Percentiles rank a stretch among this genome's conserved stretches.
Conservation (phyloP, 2,329 filamentous ascomycete genomes). For the Teratosphaeria pseudoeucalypti region DNA sequence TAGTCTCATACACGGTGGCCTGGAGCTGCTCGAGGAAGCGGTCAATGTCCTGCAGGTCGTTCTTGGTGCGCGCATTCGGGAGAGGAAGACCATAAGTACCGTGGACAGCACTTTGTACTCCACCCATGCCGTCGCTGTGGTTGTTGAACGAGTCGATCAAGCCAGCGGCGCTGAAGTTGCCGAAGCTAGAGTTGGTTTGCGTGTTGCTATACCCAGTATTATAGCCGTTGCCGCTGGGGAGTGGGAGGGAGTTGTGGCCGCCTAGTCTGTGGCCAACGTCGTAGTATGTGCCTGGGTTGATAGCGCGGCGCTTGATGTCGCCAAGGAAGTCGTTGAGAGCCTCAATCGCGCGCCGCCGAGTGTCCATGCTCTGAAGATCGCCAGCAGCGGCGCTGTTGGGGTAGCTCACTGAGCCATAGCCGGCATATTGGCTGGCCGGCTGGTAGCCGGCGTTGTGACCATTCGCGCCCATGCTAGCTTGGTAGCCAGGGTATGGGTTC, state of each 20-base stretch:
- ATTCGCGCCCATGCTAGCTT: constrained; percentile 16
- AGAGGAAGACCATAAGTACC: constrained; percentile 82
- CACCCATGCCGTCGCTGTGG: constrained; percentile 35
- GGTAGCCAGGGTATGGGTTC: constrained; percentile 23
- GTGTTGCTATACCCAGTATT: constrained; percentile 28
- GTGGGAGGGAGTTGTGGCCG: constrained; percentile 52
- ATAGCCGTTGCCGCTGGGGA: constrained; percentile 28
- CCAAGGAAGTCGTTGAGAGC: constrained; percentile 90
- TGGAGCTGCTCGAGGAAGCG: constrained; percentile 94
- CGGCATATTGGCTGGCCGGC: constrained; percentile 24
- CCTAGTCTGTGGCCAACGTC: constrained; percentile 77
- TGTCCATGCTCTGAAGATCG: constrained; percentile 45
- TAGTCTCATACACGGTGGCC: constrained; percentile 87
- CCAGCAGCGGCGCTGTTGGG: constrained; percentile 28
- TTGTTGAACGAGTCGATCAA: constrained; percentile 27
- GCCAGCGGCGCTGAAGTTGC: constrained; percentile 22
- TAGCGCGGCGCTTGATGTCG: constrained; percentile 79
- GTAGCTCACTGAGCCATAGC: constrained; percentile 37
- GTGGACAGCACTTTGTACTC: constrained; percentile 43
- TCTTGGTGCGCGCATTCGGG: constrained; percentile 86
- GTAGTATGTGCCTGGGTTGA: constrained; percentile 80
- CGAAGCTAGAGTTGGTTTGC: constrained; percentile 12
- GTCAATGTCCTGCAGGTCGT: constrained; percentile 86
- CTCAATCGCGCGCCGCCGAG: constrained; percentile 70
- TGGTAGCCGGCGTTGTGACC: constrained; percentile 16